These are phyloP conservation scores for Colletotrichum aenigma DNA, from an alignment of 2,329 filamentous ascomycete species.

Conservation along the genomic window DNA sequence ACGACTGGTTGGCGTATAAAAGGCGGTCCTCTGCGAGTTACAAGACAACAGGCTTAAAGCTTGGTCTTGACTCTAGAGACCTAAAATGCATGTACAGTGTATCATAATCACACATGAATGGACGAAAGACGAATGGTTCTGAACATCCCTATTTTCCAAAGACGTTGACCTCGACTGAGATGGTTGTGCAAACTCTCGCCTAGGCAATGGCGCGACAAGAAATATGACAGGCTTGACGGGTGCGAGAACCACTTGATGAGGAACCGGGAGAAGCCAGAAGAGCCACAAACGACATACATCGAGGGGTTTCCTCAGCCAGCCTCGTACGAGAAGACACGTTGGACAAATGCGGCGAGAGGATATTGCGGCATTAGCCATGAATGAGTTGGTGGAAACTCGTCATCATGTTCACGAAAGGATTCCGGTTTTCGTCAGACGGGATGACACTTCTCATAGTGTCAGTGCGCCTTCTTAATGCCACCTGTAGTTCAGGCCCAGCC, in stretches of 20 bases:
- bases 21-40: not conserved
- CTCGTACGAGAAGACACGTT: not conserved
- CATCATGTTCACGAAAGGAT: not conserved
- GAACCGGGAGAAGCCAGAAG: not conserved
- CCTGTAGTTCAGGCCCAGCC: not conserved
- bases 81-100: not conserved
- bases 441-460: not conserved
- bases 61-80: not conserved
- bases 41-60: not conserved
- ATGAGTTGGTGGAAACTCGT: not conserved
- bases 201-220: not conserved
- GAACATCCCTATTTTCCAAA: not conserved
- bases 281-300: not conserved
- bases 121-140: not conserved
- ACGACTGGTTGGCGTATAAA: constrained; percentile 4
- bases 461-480: not conserved
- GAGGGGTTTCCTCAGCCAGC: not conserved
- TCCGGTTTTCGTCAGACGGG: not conserved
- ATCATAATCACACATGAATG: constrained; percentile 16
- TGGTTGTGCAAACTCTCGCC: not conserved
- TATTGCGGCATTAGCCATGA: not conserved
- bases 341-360: not conserved
- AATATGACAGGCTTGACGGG: not conserved
- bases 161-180: not conserved
- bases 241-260: not conserved